Percentiles rank a stretch among this genome's conserved stretches.
Evolutionary conservation across 2,329 filamentous ascomycete genomes (phyloP).

Genomic region (Geosmithia flava): DNA sequence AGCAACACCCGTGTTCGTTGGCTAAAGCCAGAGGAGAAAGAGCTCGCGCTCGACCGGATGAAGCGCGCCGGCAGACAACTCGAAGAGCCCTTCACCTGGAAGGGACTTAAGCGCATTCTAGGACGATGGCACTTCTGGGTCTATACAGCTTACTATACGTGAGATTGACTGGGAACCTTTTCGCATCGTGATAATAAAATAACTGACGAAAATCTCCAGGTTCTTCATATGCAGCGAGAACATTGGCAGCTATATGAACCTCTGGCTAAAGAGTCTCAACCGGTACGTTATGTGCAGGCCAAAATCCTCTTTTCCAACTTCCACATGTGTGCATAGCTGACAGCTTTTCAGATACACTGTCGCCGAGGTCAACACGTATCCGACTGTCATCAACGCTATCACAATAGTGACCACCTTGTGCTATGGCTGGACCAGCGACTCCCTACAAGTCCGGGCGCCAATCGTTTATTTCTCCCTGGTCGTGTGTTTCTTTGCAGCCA

Average conservation of each 20-base stretch:
- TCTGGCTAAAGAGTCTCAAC: not conserved
- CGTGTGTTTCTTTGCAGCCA: not conserved
- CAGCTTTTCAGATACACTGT: not conserved
- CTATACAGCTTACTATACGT: not conserved
- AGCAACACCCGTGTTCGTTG: not conserved
- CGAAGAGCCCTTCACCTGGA: not conserved
- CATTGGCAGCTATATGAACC: slow-evolving; percentile 1
- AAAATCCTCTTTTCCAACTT: no score
- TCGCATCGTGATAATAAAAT: not conserved
- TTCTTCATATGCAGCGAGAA: slow-evolving; percentile 1
- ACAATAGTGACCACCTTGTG: not conserved
- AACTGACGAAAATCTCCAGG: not conserved
- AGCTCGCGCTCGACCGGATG: not conserved
- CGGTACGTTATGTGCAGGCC: not conserved
- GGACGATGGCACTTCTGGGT: not conserved
- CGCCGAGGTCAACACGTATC: not conserved
- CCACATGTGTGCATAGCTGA: not conserved
- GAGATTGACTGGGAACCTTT: not conserved
- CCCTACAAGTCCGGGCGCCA: not conserved
- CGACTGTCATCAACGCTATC: not conserved
- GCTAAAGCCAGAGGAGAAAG: not conserved
- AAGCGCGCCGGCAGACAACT: not conserved
- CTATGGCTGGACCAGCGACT: slow-evolving; percentile 1
- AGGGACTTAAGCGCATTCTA: not conserved
- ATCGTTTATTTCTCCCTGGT: not conserved